These are phyloP conservation scores for Epichloe brachyelytri DNA, from an alignment of 2,329 filamentous ascomycete species.

Conservation along the genomic window DNA sequence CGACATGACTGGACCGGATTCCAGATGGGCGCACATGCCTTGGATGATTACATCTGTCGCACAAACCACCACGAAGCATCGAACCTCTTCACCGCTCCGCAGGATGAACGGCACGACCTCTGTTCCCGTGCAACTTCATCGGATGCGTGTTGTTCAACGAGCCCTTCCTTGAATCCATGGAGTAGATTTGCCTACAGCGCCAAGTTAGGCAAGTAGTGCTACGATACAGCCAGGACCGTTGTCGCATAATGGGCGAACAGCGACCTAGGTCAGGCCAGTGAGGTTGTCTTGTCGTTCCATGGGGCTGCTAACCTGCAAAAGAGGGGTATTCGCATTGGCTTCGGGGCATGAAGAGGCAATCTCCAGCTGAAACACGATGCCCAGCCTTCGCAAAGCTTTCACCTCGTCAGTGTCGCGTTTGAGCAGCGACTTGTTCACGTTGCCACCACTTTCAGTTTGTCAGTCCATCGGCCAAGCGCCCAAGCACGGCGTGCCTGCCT, in stretches of 20 bases:
- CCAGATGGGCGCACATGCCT: no score
- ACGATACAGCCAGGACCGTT: neutral
- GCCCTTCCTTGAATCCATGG: no score
- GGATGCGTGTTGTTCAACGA: no score
- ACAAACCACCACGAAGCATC: neutral
- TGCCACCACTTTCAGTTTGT: no score
- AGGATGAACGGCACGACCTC: neutral
- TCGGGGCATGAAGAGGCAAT: conserved; percentile 13
- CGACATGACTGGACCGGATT: no score
- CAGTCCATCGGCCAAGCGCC: no score
- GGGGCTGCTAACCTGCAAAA: no score
- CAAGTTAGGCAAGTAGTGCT: no score
- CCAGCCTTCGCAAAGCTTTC: conserved; percentile 1
- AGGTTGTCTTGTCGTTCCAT: no score
- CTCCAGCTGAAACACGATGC: conserved; percentile 16
- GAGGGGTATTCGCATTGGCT: neutral
- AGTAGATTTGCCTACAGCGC: no score
- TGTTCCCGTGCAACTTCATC: neutral
- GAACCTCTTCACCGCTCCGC: conserved; percentile 1
- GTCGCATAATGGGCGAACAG: neutral
- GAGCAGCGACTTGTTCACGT: neutral
- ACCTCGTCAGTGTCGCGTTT: neutral
- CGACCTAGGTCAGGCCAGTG: no score
- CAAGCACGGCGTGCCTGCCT: no score
- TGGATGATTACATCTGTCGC: neutral